These are phyloP conservation scores for Neolentinus lepideus DNA, from an alignment of 1,284 basidiomycete genomes.

Conservation along the genomic window DNA sequence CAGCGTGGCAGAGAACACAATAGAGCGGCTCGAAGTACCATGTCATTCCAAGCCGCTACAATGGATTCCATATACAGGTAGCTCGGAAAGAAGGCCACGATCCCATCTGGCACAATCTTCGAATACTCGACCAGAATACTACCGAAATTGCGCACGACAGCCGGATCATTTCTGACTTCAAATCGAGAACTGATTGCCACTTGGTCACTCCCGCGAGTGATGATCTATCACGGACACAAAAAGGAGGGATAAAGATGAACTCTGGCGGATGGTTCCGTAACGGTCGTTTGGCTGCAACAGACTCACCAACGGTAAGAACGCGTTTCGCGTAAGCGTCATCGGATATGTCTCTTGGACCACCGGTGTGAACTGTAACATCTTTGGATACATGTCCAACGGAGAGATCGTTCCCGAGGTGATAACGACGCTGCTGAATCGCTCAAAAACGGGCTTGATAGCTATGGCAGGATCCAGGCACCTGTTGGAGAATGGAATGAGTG, in stretches of 20 bases:
- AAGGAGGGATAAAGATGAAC: no score
- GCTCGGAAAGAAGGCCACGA: conserved; percentile 98
- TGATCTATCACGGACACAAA: conserved; percentile 54
- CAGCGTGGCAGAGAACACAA: conserved; percentile 7
- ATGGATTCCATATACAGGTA: conserved; percentile 99
- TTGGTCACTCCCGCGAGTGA: conserved; percentile 97
- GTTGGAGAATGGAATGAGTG: conserved; percentile 7
- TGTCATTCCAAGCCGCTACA: conserved; percentile 99
- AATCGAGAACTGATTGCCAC: conserved; percentile 99
- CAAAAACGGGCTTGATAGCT: conserved; percentile 97
- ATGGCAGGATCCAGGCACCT: conserved; percentile 97
- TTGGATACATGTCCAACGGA: conserved; percentile 99
- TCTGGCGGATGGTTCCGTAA: no score
- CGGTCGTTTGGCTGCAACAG: no score
- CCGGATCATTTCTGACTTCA: conserved; percentile 98
- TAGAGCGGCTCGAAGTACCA: conserved; percentile 52
- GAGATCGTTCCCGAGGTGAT: conserved; percentile 99
- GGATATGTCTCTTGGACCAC: conserved; percentile 97
- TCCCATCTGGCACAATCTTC: conserved; percentile 97
- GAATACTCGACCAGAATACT: conserved; percentile 98
- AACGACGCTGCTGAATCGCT: conserved; percentile 96
- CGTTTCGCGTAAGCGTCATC: conserved; percentile 96
- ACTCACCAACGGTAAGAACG: conserved; percentile 90
- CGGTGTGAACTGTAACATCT: conserved; percentile 98
- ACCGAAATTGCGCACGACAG: conserved; percentile 98